Evolutionary conservation across 306 rosid species (phyloP), one percentile per base, ranked within the genome.

Genomic region (Purshia tridentata): DNA sequence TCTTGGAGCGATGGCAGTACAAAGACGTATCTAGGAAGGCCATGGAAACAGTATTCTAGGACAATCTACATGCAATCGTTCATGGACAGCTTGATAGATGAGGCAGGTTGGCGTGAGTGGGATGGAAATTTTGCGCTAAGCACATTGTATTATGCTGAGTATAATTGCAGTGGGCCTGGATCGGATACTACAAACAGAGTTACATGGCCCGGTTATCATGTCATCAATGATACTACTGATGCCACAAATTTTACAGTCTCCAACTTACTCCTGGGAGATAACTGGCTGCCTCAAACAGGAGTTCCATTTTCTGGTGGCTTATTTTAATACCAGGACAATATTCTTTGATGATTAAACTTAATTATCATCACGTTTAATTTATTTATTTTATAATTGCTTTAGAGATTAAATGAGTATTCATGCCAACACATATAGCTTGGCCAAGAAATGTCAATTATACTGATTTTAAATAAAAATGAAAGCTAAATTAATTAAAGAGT

Each of bases 111-210:
- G 97, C 76, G 73, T 12, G 82, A 81, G 41, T 89, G 97, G 96
- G 78, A 80, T 58, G 91, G 84, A 3, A 78, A 86, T 19, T 89
- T 87, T 79, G 96, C 97, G 0, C 71, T 91, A 10, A 80, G 40
- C 56, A 86, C 97, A 13, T 77, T 87, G 79, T 87, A 84, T 61
- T 89, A 91, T 44, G 97, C 86, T 0, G 97, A 91, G 86, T 91
- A 67, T 47, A 72, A 81, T 7, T 84, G 83, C 66, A 77, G 58
- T 0, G 96, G 93, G 6, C 81, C 82, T 29, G 88, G 91, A 56
- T 84, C 96, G n/a, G 19, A 66, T 22, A 84, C 88, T 6, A 2
- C 18, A 0, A 42, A 48, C 7, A 67, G 91, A 78, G 91, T 88
- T 6, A 35, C 44, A 2, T 90, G 92, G 96, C 19, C 47, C 16